Base-by-base conservation (phyloP, 108 stramenopile species). In the Conticribra weissflogii region DNA sequence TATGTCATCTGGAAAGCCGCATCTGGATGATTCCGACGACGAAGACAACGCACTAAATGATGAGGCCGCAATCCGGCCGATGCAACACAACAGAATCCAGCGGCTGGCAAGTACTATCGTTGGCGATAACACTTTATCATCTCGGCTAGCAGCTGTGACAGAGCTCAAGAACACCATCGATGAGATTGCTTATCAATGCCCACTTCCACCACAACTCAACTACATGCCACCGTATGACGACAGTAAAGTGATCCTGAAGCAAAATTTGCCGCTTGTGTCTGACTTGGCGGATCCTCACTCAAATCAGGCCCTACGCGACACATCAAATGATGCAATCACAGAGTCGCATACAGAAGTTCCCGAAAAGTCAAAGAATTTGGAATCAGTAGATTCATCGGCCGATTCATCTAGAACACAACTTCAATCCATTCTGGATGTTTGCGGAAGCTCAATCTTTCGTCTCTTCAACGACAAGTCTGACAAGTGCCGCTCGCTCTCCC, bases 401-500 rank as follows among this genome's bases (percentile, higher is more conserved):
- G 24, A 18, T 22, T 0, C 67, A 30, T 19, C 33, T 12, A 32
- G 16, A 21, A 21, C 7, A 48, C n/a, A 63, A 50, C 49, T 81
- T 50, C 83, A 81, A 30, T 29, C 51, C 9, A 60, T 81, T 15
- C 18, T 74, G 49, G 63, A 82, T 50, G 51, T 57, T 18, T 74
- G 71, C 25, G 84, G 78, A 17, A 74, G 51, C 9, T 19, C 53
- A 9, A 58, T 85, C 14, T 79, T 74, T 59, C 66, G 34, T 16
- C 28, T 74, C 30, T 31, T 79, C 2, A 57, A 65, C 15, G 71
- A 69, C 52, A 59, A 73, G 48, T 56, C 68, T 18, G 78, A 74
- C 28, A 80, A 77, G 53, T 83, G 81, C 41, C 78, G 85, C 17
- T 25, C n/a, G 16, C 69, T 83, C 18, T 70, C 85, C n/a, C 36